Base-by-base conservation (phyloP, 768 basidiomycete species). In the Lanmaoa pseudosensibilis region DNA sequence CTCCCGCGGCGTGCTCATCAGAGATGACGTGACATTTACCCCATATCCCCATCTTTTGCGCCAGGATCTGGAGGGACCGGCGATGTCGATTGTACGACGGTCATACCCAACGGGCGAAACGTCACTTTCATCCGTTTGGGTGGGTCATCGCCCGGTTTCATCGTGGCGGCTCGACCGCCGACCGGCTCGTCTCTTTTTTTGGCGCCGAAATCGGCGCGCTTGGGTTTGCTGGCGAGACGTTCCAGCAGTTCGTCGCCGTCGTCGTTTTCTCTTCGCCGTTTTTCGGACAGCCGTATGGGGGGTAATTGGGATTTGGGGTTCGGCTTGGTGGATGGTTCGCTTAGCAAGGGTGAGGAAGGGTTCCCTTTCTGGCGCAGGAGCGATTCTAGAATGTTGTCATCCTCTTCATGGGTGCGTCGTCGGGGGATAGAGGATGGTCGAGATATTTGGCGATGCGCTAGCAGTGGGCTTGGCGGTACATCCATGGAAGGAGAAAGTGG, bases 71-170 rank as follows among this genome's bases (percentile, higher is more conserved):
- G 83, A 67, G 83, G 77, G 51, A 76, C 67, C 13, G 77, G 72
- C 6, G 73, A 69, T 12, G 75, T 60, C 25, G 79, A 65, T 49
- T 76, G 70, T 44, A 74, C 57, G 32, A 65, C 53, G 27, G 67
- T 58, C 21, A 49, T 49, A 49, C 60, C 61, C 54, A 69, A 59
- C 51, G 74, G 61, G 40, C 85, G 83, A 56, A 91, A 78, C 72
- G 83, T 87, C 57, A 92, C 76, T 73, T 89, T 90, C 66, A 92
- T 81, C 69, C 88, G 90, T 73, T 86, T 89, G 50, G 76, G 77
- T 39, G 81, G 82, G 32, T 72, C 74, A 58, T 77, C 75, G 10
- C 69, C 68, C 30, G 65, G 61, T 62, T 77, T 75, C 50, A 64
- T 63, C 34, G 58, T 53, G 47, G 58, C 34, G 50, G 58, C 62